Evolutionary conservation across 1,139 yeast genomes (phyloP).

Genomic region (Sugiyamaella japonica): DNA sequence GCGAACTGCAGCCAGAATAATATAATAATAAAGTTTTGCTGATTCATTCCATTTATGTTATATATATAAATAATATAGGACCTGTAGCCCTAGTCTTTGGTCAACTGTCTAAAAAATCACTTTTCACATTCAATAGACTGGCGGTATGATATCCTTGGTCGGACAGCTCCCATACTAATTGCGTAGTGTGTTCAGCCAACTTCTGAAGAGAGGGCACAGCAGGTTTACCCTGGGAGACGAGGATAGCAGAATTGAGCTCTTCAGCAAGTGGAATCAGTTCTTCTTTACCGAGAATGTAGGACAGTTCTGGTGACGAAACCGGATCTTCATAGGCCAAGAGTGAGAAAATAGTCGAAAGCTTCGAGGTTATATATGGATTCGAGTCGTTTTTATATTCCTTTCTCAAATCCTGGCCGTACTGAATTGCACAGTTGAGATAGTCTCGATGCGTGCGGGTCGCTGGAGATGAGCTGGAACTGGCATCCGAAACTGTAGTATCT

Average conservation of each 20-base stretch:
- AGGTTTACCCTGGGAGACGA: constrained; percentile 47
- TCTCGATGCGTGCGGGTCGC: constrained; percentile 19
- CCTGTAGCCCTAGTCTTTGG: background rate
- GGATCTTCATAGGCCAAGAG: constrained; percentile 57
- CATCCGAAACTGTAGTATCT: constrained; percentile 16
- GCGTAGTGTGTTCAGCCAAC: constrained; percentile 42
- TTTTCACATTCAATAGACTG: constrained; percentile 40
- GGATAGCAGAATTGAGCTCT: constrained; percentile 47
- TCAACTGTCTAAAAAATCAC: constrained; percentile 37
- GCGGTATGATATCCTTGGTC: constrained; percentile 37
- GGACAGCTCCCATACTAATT: constrained; percentile 38
- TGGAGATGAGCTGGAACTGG: constrained; percentile 10
- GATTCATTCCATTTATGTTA: background rate
- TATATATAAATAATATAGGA: constrained; percentile 2
- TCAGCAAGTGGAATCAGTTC: constrained; percentile 46
- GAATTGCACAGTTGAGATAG: constrained; percentile 44
- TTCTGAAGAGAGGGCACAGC: constrained; percentile 43
- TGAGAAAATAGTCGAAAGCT: constrained; percentile 48
- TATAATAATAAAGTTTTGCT: background rate
- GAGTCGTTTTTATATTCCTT: constrained; percentile 40
- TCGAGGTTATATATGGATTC: constrained; percentile 37
- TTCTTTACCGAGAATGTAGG: constrained; percentile 42
- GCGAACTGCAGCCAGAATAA: background rate
- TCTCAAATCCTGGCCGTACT: constrained; percentile 51
- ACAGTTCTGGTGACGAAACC: constrained; percentile 38